Percentiles rank a stretch among this genome's conserved stretches.
Conservation (phyloP, 352 stramenopile species). For the Thalassiosira mediterranea region DNA sequence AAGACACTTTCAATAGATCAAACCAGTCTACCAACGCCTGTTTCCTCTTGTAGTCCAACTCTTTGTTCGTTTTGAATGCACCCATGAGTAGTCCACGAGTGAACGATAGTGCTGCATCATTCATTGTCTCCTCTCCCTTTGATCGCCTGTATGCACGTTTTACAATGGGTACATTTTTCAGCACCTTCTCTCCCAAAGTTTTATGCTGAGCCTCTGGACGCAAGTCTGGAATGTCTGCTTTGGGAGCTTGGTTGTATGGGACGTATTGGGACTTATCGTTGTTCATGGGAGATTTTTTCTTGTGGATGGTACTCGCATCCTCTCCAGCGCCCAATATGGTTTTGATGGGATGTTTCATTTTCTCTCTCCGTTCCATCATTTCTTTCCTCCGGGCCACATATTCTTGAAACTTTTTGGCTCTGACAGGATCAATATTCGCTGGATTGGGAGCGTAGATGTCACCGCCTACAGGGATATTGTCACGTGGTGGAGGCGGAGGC, state of each 20-base stretch:
- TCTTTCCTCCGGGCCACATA: conserved; percentile 45
- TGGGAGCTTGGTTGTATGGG: neutral
- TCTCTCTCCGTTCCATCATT: conserved; percentile 37
- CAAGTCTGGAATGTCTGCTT: conserved; percentile 54
- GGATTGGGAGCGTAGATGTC: no score
- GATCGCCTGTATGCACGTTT: conserved; percentile 54
- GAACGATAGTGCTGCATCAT: conserved; percentile 74
- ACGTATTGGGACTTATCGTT: conserved; percentile 24
- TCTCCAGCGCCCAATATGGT: conserved; percentile 23
- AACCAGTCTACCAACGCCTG: conserved; percentile 66
- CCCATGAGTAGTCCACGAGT: conserved; percentile 55
- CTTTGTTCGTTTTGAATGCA: conserved; percentile 48
- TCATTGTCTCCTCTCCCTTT: conserved; percentile 64
- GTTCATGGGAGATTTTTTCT: conserved; percentile 31
- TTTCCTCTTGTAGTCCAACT: conserved; percentile 53
- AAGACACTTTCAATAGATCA: conserved; percentile 66
- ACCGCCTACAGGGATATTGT: no score
- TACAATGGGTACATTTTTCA: conserved; percentile 58
- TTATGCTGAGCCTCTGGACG: conserved; percentile 36
- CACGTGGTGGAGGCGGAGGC: no score
- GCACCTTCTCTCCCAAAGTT: conserved; percentile 35
- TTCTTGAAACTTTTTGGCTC: conserved; percentile 55
- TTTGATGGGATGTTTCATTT: conserved; percentile 52
- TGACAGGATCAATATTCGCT: conserved; percentile 37
- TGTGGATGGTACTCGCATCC: neutral